Evolutionary conservation across 164 flowering plant species (phyloP).

Genomic region (Akebia trifoliata): DNA sequence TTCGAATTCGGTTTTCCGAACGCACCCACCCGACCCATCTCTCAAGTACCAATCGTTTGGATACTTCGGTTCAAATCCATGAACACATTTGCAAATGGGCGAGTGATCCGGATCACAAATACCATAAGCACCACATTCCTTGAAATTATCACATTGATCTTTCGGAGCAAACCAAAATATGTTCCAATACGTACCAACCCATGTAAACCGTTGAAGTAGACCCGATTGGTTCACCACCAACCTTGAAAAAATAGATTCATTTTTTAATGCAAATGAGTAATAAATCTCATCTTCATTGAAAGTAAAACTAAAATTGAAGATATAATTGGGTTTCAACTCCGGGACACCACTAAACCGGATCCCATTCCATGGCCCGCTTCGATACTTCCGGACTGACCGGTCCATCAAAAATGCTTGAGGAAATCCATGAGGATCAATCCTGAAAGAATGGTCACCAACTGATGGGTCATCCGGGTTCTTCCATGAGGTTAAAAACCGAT

Average conservation of each 20-base stretch:
- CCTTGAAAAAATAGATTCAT: conserved; percentile 3
- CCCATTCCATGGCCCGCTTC: conserved; percentile 70
- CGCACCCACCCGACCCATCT: conserved; percentile 24
- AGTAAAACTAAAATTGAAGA: conserved; percentile 1
- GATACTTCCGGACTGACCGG: neutral
- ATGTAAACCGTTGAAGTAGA: conserved; percentile 10
- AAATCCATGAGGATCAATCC: conserved; percentile 26
- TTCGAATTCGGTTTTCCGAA: neutral
- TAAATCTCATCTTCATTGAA: neutral
- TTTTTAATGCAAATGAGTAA: neutral
- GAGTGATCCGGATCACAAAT: conserved; percentile 15
- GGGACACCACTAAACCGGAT: conserved; percentile 20
- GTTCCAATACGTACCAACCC: conserved; percentile 18
- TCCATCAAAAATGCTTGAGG: conserved; percentile 26
- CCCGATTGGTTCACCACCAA: conserved; percentile 9
- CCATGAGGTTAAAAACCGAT: conserved; percentile 26
- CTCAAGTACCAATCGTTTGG: conserved; percentile 12
- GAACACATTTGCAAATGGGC: conserved; percentile 24
- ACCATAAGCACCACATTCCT: conserved; percentile 22
- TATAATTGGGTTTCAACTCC: neutral
- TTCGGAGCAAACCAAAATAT: conserved; percentile 1
- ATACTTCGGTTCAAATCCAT: conserved; percentile 20
- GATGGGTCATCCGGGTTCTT: conserved; percentile 34
- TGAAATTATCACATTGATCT: conserved; percentile 21
- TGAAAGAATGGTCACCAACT: conserved; percentile 5